Evolutionary conservation across 73 alveolate species (phyloP).

Genomic region (Symbiodinium pilosum): DNA sequence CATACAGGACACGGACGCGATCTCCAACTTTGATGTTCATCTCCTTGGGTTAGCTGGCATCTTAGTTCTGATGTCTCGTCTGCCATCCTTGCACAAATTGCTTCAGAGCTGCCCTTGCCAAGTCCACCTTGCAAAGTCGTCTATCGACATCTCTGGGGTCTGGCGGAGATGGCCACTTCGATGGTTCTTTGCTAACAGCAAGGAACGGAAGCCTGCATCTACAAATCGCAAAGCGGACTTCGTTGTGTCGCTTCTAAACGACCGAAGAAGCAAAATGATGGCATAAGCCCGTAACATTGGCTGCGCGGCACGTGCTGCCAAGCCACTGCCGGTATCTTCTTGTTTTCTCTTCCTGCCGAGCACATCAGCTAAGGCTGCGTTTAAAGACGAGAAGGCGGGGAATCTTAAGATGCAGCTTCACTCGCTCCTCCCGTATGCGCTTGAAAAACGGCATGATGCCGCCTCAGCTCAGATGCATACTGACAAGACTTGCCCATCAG

Average conservation of each 20-base stretch:
- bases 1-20: constrained; percentile 85
- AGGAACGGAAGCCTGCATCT: constrained; percentile 54
- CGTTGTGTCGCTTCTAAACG: too few relatives aligned
- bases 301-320: too few relatives aligned
- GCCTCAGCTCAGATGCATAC: background rate
- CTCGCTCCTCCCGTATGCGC: constrained; percentile 36
- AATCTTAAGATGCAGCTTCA: background rate
- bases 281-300: too few relatives aligned
- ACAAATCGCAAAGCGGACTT: background rate
- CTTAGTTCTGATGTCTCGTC: background rate
- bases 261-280: too few relatives aligned
- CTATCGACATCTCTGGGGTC: constrained; percentile 78
- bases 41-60: background rate
- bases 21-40: constrained; percentile 77
- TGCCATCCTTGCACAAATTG: background rate
- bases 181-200: constrained; percentile 60
- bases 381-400: background rate
- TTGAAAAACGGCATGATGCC: constrained; percentile 63
- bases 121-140: constrained; percentile 11
- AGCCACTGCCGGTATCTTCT: constrained; percentile 44
- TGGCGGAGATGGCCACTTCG: constrained; percentile 59
- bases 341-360: constrained; percentile 37
- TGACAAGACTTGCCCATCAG: too few relatives aligned
- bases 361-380: too few relatives aligned
- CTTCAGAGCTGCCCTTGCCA: background rate